Conservation (phyloP, 1,284 basidiomycete species). For the Xanthoconium separans region DNA sequence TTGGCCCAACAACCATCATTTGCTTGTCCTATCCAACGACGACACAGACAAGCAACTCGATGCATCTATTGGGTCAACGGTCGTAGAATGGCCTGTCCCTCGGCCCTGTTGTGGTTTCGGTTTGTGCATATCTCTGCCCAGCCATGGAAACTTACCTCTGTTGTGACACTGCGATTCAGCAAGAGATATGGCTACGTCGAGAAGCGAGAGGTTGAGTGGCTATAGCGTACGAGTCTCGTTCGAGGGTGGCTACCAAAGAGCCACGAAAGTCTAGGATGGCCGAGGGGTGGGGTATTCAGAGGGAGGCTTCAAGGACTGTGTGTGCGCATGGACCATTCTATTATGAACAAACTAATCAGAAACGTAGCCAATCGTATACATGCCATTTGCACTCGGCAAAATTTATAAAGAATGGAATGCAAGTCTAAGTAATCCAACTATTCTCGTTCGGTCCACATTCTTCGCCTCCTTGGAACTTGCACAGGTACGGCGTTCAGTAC, state of each 20-base stretch:
- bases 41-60: too few species aligned
- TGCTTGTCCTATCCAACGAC: too few species aligned
- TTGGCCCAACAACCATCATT: too few species aligned
- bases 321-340: constrained; percentile 23
- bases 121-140: too few species aligned
- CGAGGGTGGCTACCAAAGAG: neutral
- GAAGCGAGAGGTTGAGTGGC: neutral
- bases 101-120: too few species aligned
- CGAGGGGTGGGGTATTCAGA: neutral
- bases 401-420: neutral
- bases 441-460: neutral
- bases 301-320: neutral
- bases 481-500: too few species aligned
- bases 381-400: constrained; percentile 13
- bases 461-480: neutral
- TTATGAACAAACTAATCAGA: constrained; percentile 33
- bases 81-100: too few species aligned
- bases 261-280: neutral
- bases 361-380: constrained; percentile 29
- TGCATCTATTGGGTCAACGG: too few species aligned
- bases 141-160: constrained; percentile 43
- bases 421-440: too few species aligned
- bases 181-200: constrained; percentile 39
- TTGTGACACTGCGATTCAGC: constrained; percentile 66
- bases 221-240: neutral